phyloP scores from a whole-genome alignment of 2,329 filamentous ascomycete species.

The Moelleriella libera region DNA sequence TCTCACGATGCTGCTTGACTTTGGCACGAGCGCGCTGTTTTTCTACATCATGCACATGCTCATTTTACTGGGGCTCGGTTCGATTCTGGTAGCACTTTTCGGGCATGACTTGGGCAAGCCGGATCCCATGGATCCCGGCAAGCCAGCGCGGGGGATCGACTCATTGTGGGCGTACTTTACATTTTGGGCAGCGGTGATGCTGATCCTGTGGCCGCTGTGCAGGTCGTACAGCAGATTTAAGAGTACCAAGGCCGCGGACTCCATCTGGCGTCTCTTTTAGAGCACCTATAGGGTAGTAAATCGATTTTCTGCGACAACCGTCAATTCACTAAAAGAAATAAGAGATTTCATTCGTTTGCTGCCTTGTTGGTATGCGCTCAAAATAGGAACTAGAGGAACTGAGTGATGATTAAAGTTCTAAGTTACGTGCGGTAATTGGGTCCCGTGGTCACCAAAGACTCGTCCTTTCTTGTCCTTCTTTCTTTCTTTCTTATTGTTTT shows the following conservation, averaged over 20 bases:
- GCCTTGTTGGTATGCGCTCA: too few species aligned
- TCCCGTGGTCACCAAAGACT: too few species aligned
- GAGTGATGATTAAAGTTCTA: too few species aligned
- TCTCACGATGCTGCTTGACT: constrained; percentile 23
- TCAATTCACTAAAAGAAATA: too few species aligned
- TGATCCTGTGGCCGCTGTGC: constrained; percentile 26
- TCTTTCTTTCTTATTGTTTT: too few species aligned
- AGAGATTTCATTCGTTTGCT: too few species aligned
- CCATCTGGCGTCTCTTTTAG: constrained; percentile 31
- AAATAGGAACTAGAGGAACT: too few species aligned
- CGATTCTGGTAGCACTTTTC: constrained; percentile 13
- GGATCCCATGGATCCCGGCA: constrained; percentile 12
- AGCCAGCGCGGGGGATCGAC: constrained; percentile 17
- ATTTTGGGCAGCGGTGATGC: constrained; percentile 19
- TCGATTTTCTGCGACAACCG: not conserved
- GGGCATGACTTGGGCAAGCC: constrained; percentile 17
- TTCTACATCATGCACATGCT: constrained; percentile 27
- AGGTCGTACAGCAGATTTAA: constrained; percentile 28
- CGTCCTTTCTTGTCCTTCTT: too few species aligned
- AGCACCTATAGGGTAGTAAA: not conserved
- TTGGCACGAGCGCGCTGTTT: constrained; percentile 31
- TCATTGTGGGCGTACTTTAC: constrained; percentile 21
- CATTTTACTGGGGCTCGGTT: constrained; percentile 14
- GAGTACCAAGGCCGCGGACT: constrained; percentile 23
- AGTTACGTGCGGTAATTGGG: too few species aligned